Percentiles rank a stretch among this genome's conserved stretches.
Evolutionary conservation across 257 asterid genomes (phyloP).

Genomic region (Coffea eugenioides): DNA sequence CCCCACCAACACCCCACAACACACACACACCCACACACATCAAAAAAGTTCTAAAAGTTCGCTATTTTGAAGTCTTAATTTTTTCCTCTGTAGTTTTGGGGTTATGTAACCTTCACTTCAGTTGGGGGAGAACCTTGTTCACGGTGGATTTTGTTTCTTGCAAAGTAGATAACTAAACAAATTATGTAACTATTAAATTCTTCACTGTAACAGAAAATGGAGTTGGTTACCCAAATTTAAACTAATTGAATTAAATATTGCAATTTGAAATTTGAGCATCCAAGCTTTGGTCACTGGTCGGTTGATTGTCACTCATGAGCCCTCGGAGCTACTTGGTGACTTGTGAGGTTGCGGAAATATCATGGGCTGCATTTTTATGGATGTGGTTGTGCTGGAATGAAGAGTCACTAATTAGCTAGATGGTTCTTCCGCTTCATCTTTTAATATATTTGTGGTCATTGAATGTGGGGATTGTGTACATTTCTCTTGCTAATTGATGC

Average conservation of each 20-base stretch:
- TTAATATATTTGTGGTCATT: background rate
- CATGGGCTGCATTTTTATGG: background rate
- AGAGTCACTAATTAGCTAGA: background rate
- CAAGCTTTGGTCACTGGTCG: background rate
- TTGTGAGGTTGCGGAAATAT: background rate
- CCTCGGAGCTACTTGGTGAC: background rate
- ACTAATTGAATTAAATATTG: background rate
- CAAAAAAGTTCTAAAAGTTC: too few relatives aligned
- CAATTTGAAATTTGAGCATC: background rate
- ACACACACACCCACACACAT: too few relatives aligned
- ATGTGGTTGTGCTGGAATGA: background rate
- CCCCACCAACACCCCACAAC: too few relatives aligned
- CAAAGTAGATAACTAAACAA: too few relatives aligned
- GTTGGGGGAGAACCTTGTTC: too few relatives aligned
- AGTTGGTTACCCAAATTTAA: background rate
- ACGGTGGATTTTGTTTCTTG: too few relatives aligned
- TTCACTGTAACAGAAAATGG: background rate
- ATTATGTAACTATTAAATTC: background rate
- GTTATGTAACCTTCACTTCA: too few relatives aligned
- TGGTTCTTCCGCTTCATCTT: background rate
- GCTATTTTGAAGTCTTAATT: too few relatives aligned
- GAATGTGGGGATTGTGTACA: conserved; percentile 3
- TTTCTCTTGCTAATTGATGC: conserved; percentile 15
- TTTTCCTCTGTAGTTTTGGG: too few relatives aligned
- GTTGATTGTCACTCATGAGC: background rate